A percentile compares a stretch with the other conserved stretches of the same genome.
These are phyloP conservation scores for Prunus yedoensis DNA, from an alignment of 331 rosid genomes.

Conservation along the genomic window DNA sequence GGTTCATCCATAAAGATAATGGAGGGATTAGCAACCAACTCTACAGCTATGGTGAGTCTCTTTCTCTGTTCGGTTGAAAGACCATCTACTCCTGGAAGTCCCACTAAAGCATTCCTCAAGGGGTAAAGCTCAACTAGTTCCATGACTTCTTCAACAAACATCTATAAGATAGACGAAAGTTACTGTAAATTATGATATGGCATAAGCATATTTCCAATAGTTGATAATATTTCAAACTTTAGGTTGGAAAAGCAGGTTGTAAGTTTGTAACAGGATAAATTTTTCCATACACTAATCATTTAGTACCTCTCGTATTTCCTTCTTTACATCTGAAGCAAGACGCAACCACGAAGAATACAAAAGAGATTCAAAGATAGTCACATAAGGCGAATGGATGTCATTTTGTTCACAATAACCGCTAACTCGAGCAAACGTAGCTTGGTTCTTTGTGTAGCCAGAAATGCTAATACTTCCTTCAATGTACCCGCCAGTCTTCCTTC, in stretches of 20 bases:
- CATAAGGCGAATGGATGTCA: constrained; percentile 64
- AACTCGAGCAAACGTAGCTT: constrained; percentile 61
- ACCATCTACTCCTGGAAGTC: constrained; percentile 62
- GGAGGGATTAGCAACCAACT: constrained; percentile 63
- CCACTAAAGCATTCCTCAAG: constrained; percentile 49
- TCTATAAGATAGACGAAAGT: constrained; percentile 20
- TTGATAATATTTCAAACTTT: neutral
- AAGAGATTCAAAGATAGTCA: constrained; percentile 62
- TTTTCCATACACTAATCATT: neutral
- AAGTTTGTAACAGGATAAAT: too few species aligned
- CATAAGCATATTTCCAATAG: neutral
- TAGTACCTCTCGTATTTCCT: constrained; percentile 40
- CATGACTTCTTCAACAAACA: constrained; percentile 63
- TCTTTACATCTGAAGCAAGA: constrained; percentile 41
- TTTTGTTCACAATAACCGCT: constrained; percentile 72
- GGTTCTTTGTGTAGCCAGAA: constrained; percentile 61
- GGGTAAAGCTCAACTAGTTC: constrained; percentile 51
- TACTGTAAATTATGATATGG: constrained; percentile 10
- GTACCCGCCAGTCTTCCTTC: constrained; percentile 67
- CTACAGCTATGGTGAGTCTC: constrained; percentile 62
- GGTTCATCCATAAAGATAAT: constrained; percentile 70
- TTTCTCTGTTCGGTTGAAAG: constrained; percentile 62
- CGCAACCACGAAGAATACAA: constrained; percentile 62
- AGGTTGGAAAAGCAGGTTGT: neutral
- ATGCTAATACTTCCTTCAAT: constrained; percentile 59